Conservation (phyloP, 768 basidiomycete genomes). For the Cystobasidiopsis lactophilus region DNA sequence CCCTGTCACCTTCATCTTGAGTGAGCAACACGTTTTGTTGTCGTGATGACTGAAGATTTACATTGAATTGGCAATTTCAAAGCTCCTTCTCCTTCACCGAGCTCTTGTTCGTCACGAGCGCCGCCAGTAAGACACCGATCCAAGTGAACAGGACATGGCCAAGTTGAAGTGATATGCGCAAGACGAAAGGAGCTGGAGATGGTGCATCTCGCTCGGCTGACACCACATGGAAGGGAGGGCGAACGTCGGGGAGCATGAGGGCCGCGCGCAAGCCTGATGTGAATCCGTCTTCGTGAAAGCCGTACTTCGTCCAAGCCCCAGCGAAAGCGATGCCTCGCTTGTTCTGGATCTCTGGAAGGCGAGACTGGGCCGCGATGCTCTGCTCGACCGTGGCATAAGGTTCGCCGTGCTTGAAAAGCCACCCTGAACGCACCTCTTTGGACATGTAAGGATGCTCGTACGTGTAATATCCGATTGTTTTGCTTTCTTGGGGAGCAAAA, state of each 20-base stretch:
- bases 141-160: too few relatives aligned
- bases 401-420: neutral
- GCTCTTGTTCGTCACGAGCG: too few relatives aligned
- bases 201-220: neutral
- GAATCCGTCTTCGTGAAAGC: slow-evolving; percentile 67
- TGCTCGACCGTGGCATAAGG: slow-evolving; percentile 14
- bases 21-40: too few relatives aligned
- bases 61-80: too few relatives aligned
- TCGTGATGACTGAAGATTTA: too few relatives aligned
- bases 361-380: slow-evolving; percentile 37
- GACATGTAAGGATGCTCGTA: slow-evolving; percentile 54
- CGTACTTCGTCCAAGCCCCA: slow-evolving; percentile 49
- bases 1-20: too few relatives aligned
- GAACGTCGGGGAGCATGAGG: neutral
- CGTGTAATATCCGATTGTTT: slow-evolving; percentile 33
- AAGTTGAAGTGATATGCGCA: too few relatives aligned
- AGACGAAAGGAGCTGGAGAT: too few relatives aligned
- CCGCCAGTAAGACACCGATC: too few relatives aligned
- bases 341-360: slow-evolving; percentile 40
- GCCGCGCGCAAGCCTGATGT: slow-evolving; percentile 29
- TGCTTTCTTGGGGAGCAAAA: slow-evolving; percentile 33
- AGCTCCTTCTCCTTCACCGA: too few relatives aligned
- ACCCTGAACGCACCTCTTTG: slow-evolving; percentile 29
- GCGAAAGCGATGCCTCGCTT: slow-evolving; percentile 40
- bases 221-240: neutral